These are phyloP conservation scores for Penicillium waksmanii DNA, from an alignment of 495 filamentous ascomycete species.

Conservation along the genomic window DNA sequence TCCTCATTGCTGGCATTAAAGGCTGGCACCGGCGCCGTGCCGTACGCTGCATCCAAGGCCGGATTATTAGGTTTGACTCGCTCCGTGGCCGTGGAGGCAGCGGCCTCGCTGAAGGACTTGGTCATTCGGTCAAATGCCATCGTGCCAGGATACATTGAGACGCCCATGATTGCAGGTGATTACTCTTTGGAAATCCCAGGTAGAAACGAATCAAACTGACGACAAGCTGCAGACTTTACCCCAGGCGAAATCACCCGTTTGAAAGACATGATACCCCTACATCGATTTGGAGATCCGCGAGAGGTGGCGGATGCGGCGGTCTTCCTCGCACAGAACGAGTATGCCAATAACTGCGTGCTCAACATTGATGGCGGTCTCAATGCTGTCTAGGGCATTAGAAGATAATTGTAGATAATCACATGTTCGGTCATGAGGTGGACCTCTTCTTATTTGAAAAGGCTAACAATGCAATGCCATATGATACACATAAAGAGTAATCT, in stretches of 20 bases:
- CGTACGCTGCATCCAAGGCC: constrained; percentile 81
- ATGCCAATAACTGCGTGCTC: constrained; percentile 82
- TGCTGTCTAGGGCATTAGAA: constrained; percentile 48
- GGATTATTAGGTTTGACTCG: constrained; percentile 77
- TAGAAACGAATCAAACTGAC: neutral
- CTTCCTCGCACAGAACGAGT: constrained; percentile 77
- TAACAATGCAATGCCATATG: constrained; percentile 20
- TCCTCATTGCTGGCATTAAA: constrained; percentile 71
- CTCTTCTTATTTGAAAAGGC: neutral
- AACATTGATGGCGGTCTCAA: constrained; percentile 87
- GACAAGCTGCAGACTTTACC: constrained; percentile 37
- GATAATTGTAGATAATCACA: neutral
- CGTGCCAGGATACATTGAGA: constrained; percentile 81
- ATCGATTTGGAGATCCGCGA: constrained; percentile 65
- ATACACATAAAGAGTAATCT: constrained; percentile 17
- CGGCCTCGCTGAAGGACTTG: constrained; percentile 35
- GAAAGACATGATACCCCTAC: constrained; percentile 61
- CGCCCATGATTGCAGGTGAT: constrained; percentile 74
- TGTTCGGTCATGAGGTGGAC: neutral
- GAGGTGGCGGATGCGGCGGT: constrained; percentile 82
- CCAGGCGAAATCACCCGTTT: constrained; percentile 35
- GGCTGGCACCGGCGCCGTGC: constrained; percentile 64
- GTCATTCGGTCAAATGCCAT: constrained; percentile 77
- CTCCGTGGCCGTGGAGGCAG: constrained; percentile 66
- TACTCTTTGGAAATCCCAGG: neutral